Base-by-base conservation (phyloP, 2,329 filamentous ascomycete genomes). In the Neophaeococcomyces mojaviensis region DNA sequence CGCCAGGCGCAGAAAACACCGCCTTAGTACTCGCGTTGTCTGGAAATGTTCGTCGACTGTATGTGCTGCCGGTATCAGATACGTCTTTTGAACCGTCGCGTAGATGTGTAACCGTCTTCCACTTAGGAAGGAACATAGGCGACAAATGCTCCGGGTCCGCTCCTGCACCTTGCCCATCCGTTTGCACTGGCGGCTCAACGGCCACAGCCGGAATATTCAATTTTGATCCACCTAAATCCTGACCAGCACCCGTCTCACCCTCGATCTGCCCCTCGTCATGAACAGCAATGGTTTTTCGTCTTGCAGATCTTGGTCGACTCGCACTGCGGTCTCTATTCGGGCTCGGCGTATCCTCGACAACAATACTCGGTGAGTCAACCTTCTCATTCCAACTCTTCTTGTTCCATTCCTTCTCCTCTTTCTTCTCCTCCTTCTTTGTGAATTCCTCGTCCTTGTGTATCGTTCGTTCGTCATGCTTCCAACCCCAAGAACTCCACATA, bases 401-500 rank as follows among this genome's bases (percentile, higher is more conserved):
- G n/a, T 13, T 22, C 19, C 4, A 18, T 18, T 34, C 13, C 18
- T 16, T 34, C 13, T 34, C n/a, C 30, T 43, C 7, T 36, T 26
- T 33, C 28, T 44, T 19, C 16, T 28, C 24, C 10, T 28, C 24
- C 10, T 28, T 28, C 10, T 44, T 44, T 13, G 35, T 33, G n/a
- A 36, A 19, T 13, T 44, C 18, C 16, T 37, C 41, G 24, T 65
- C 62, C 37, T 57, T 60, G 36, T 61, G 58, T 12, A 94, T 73
- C 0, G 84, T 85, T 51, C 74, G 74, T 63, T 90, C 78, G 60
- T 97, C 92, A 59, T 96, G 88, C 61, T 86, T 94, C 37, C 84
- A 89, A 12, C 87, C 88, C 85, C 88, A 94, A 1, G 83, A 72
- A 40, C 81, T 85, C 90, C 90, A 97, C 53, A 96, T 68, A 2